Evolutionary conservation across 1,284 basidiomycete species (phyloP).

Genomic region (Heterobasidion irregulare): DNA sequence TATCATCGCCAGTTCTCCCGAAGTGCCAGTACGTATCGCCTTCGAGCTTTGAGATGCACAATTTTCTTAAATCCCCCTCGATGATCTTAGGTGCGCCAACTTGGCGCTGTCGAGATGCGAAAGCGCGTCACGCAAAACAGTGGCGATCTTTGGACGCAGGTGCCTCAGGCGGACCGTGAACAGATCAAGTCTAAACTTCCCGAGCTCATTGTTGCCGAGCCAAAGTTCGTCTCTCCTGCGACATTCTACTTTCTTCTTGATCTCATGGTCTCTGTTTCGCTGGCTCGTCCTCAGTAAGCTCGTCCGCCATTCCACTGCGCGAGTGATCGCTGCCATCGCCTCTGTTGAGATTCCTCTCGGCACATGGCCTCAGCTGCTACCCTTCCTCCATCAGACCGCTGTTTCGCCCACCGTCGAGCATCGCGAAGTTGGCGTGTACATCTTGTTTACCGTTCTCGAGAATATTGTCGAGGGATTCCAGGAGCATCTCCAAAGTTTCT

Average conservation of each 20-base stretch:
- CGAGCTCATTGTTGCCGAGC: constrained; percentile 72
- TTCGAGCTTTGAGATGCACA: neutral
- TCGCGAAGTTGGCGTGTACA: constrained; percentile 88
- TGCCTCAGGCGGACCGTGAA: constrained; percentile 64
- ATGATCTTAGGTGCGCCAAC: constrained; percentile 79
- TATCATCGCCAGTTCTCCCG: constrained; percentile 81
- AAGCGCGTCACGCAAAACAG: constrained; percentile 84
- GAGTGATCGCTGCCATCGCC: constrained; percentile 92
- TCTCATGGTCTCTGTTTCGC: constrained; percentile 1
- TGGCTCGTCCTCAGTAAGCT: constrained; percentile 49
- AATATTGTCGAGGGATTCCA: constrained; percentile 87
- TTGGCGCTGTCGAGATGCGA: constrained; percentile 95
- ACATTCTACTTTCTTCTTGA: constrained; percentile 1
- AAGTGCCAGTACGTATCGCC: constrained; percentile 46
- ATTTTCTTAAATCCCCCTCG: no score
- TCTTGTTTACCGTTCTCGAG: constrained; percentile 90
- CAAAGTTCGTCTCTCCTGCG: constrained; percentile 45
- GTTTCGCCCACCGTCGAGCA: constrained; percentile 64
- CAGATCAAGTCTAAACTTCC: constrained; percentile 87
- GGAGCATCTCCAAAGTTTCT: constrained; percentile 70
- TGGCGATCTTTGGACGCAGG: constrained; percentile 78
- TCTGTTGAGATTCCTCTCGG: constrained; percentile 79
- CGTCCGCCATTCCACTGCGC: constrained; percentile 85
- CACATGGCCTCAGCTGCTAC: constrained; percentile 85
- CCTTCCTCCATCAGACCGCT: constrained; percentile 81